Evolutionary conservation across 2,329 filamentous ascomycete genomes (phyloP).

Genomic region (Claviceps africana): DNA sequence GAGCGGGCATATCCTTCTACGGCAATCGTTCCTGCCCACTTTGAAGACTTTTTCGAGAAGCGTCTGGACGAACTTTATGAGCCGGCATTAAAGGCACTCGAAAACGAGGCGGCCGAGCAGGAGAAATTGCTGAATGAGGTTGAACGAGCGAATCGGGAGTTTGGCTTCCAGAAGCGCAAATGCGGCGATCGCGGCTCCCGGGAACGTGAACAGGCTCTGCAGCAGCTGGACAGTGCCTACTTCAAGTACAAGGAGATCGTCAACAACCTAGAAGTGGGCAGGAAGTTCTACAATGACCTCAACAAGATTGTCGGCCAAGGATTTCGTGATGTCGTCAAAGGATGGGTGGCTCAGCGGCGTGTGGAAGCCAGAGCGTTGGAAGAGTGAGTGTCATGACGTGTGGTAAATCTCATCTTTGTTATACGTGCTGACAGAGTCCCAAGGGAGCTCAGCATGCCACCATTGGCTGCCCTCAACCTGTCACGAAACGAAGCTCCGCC

Average conservation of each 20-base stretch:
- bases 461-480: slow-evolving; percentile 30
- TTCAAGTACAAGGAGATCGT: slow-evolving; percentile 95
- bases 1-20: slow-evolving; percentile 80
- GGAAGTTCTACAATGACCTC: slow-evolving; percentile 96
- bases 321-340: slow-evolving; percentile 65
- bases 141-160: slow-evolving; percentile 62
- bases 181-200: slow-evolving; percentile 46
- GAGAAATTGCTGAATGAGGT: slow-evolving; percentile 55
- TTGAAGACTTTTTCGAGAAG: slow-evolving; percentile 79
- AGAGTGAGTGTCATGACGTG: slow-evolving; percentile 36
- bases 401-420: neutral
- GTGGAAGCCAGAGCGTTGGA: slow-evolving; percentile 70
- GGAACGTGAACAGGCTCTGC: slow-evolving; percentile 75
- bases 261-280: slow-evolving; percentile 75
- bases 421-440: neutral
- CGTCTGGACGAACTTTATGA: slow-evolving; percentile 67
- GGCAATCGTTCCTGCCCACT: slow-evolving; percentile 73
- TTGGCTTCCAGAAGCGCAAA: slow-evolving; percentile 55
- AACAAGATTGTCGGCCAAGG: slow-evolving; percentile 66
- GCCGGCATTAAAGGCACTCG: slow-evolving; percentile 55
- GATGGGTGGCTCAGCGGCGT: slow-evolving; percentile 67
- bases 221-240: slow-evolving; percentile 80
- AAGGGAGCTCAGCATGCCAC: slow-evolving; percentile 41
- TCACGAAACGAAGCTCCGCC: slow-evolving; percentile 14
- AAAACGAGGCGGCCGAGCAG: slow-evolving; percentile 63